Evolutionary conservation across 768 basidiomycete genomes (phyloP).

Genomic region (Boletus subcaerulescens): DNA sequence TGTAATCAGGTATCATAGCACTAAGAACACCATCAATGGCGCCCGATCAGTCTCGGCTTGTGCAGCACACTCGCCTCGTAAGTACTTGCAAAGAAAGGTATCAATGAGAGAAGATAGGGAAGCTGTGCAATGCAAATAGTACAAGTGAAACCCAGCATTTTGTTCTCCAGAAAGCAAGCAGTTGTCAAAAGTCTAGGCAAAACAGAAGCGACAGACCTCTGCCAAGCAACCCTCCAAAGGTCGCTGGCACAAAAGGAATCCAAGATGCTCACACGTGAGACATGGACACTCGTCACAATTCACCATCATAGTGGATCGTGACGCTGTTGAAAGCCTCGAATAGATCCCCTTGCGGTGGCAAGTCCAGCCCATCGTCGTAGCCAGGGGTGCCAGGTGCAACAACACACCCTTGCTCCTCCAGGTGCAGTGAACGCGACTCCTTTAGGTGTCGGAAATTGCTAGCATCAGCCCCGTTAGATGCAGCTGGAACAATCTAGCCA

Average conservation of each 20-base stretch:
- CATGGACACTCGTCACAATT: constrained; percentile 31
- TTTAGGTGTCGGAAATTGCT: constrained; percentile 89
- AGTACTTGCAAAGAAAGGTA: constrained; percentile 24
- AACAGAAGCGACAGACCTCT: constrained; percentile 20
- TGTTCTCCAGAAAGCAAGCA: constrained; percentile 22
- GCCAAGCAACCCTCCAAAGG: constrained; percentile 6
- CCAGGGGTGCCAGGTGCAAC: constrained; percentile 39
- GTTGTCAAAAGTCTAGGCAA: constrained; percentile 16
- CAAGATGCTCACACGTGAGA: not conserved
- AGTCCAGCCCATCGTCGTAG: constrained; percentile 43
- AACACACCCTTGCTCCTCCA: constrained; percentile 61
- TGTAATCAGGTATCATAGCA: constrained; percentile 32
- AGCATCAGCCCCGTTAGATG: constrained; percentile 74
- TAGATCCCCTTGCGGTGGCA: constrained; percentile 54
- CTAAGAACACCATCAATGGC: constrained; percentile 21
- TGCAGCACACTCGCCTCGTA: constrained; percentile 17
- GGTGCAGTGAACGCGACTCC: constrained; percentile 88
- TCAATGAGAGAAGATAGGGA: constrained; percentile 14
- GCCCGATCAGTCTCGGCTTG: constrained; percentile 21
- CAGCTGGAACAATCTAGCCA: constrained; percentile 72
- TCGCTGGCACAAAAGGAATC: not conserved
- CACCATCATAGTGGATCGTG: constrained; percentile 83
- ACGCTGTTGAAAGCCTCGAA: constrained; percentile 91
- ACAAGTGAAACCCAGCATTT: constrained; percentile 28
- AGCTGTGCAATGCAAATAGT: constrained; percentile 33